Evolutionary conservation across 805 yeast species (phyloP), one percentile per base, ranked within the genome.

Genomic region (Ogataea methylovora): DNA sequence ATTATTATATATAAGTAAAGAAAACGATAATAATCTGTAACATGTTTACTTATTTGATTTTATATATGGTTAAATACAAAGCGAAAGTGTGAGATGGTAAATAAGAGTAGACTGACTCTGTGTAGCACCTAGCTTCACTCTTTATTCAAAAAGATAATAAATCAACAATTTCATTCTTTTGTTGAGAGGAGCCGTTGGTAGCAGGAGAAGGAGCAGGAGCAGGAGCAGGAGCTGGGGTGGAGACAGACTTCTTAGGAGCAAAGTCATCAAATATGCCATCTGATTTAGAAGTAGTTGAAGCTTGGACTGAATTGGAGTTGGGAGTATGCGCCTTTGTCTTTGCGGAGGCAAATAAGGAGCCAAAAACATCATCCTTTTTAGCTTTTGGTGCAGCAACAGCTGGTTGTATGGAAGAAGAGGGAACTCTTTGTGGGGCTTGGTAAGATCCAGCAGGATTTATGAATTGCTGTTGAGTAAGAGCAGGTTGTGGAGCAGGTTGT

Each of bases 311-410:
- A 22, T 27, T 11, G 55, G 43, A 23, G 44, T 33, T 5, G 46
- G 46, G 27, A 15, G 46, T 16, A 30, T 43, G 43, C n/a, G 46
- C 37, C 44, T 61, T 57, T 33, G 76, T 58, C 49, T 81, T 77
- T 6, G 94, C 94, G 19, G 74, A 58, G 8, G 73, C 63, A 46
- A 83, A 76, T 42, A 83, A 62, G 3, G 83, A 76, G 17, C 88
- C 79, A 56, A 83, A 83, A 1, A 88, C 82, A 50, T 83, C 92
- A 39, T 63, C 65, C 35, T 62, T 65, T 34, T 69, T 61, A n/a
- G n/a, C n/a, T 32, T 49, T 52, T 5, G 66, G 57, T 37, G 61
- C 60, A 9, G 67, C 46, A n/a, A 62, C 57, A 4, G 65, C 65
- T 4, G 69, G 51, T 8, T 66, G 51, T 10, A 51, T 37, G 4